phyloP scores from a whole-genome alignment of 768 basidiomycete genomes.

The Agaricus sinodeliciosus region DNA sequence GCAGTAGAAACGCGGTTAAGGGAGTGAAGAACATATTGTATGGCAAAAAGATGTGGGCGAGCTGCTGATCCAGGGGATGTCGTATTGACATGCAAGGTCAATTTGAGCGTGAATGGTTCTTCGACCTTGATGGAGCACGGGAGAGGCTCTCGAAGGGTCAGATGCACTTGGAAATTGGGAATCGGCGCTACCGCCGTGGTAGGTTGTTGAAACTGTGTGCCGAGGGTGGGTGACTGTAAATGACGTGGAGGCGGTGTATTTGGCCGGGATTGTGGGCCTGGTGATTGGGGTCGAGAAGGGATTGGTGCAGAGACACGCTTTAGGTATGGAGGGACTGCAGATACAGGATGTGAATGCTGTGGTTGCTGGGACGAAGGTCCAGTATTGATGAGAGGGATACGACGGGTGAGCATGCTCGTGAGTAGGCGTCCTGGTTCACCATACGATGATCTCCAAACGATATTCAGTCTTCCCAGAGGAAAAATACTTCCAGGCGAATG shows the following conservation, averaged over 20 bases:
- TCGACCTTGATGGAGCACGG: conserved; percentile 41
- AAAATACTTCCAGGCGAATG: conserved; percentile 58
- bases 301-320: conserved; percentile 40
- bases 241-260: conserved; percentile 46
- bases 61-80: conserved; percentile 24
- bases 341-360: conserved; percentile 41
- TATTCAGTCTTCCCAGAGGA: conserved; percentile 81
- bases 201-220: conserved; percentile 21
- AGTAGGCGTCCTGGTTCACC: conserved; percentile 84
- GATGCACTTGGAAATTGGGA: conserved; percentile 41
- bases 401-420: conserved; percentile 83
- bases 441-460: conserved; percentile 80
- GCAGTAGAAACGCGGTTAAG: conserved; percentile 13
- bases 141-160: conserved; percentile 48
- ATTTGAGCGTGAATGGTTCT: conserved; percentile 52
- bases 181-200: conserved; percentile 16
- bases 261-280: conserved; percentile 38
- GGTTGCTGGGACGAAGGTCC: conserved; percentile 53
- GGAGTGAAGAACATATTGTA: conserved; percentile 56
- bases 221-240: conserved; percentile 29
- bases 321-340: conserved; percentile 75
- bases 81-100: conserved; percentile 38
- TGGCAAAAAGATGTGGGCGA: conserved; percentile 40
- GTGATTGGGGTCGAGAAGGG: conserved; percentile 16
- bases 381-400: conserved; percentile 52